Evolutionary conservation across 2,329 filamentous ascomycete genomes (phyloP), one percentile per base, ranked within the genome.

Genomic region (Ceratocystis diversiconidia): DNA sequence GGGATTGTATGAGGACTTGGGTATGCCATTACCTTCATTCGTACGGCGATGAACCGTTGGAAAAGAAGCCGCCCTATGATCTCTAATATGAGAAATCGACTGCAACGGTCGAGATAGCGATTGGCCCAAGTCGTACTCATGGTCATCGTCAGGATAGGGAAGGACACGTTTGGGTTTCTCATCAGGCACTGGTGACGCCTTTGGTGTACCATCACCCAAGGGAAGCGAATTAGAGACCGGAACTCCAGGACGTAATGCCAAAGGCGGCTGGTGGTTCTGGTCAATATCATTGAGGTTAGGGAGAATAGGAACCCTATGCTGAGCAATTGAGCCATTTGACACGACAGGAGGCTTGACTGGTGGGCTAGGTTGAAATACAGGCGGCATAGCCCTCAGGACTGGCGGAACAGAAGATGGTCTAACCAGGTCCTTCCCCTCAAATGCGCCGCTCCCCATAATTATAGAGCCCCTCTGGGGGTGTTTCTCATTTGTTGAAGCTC

Each of bases 81-180:
- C 52, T 3, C 15, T 25, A 17, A 32, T 57, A 19, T 57, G 52
- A 57, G 28, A 57, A n/a, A 57, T n/a, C 15, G 28, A 17, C 8
- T 25, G 52, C 2, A 12, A 12, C 19, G 25, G 22, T 57, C 52
- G 52, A 30, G n/a, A 28, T 15, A 28, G 52, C 30, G 30, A 17
- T 28, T 30, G 52, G 15, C 52, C 30, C 10, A 57, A 57, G 52
- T 57, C 30, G 52, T 66, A 8, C 10, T 22, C 44, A 15, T 61
- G 28, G 19, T 63, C 63, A 36, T 67, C 66, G 19, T 65, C 66
- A 6, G 66, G 66, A 30, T 67, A 67, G 2, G 66, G 66, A 19
- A 67, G 41, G n/a, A 50, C 25, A 6, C n/a, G 19, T 10, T 46
- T 46, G 32, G 59, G 44, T 12, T 48, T 64, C 5, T 30, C 1